Base-by-base conservation (phyloP, 768 basidiomycete species). In the Leccinum subtestaceum region DNA sequence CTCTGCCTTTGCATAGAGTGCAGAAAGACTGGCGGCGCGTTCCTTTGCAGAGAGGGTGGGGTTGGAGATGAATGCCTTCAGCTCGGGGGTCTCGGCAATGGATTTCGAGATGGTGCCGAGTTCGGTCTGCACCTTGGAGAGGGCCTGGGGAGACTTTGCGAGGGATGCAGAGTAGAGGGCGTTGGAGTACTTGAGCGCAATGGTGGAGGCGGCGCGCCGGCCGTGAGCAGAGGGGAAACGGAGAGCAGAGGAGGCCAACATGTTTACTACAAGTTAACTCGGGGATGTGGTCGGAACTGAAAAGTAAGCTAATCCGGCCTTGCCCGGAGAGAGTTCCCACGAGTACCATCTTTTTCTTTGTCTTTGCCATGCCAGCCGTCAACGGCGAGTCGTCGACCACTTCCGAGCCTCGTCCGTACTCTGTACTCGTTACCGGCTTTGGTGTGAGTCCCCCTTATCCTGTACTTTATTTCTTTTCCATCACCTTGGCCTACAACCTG, bases 11-110 rank as follows among this genome's bases (percentile, higher is more conserved):
- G 84, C 74, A 70, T 86, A 87, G 70, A 98, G 76, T 51, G 78
- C 72, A 36, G 81, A 70, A 60, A 99, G 84, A 59, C 88, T 89
- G 1, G 81, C 73, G 17, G 77, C 68, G 66, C 93, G 88, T 57
- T 97, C 95, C 50, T 84, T 81, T 47, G 82, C 75, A 8, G 94
- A 92, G 19, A 99, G 83, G 10, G 96, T 95, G 48, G 97, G 97
- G 81, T 99, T 98, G 65, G 76, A 75, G 70, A 99, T 80, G 77
- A 96, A 92, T 4, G 84, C 73, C 59, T 76, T 77, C 65, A 94
- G 74, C 65, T 87, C 85, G 57, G 87, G 80, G 59, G 83, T 80
- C 38, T 80, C 76, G 70, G 83, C 80, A 74, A 98, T 83, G 72
- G 87, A 79, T 70, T 80, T 80, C 63, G 86, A 79, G 73, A 98